Percentiles rank a stretch among this genome's conserved stretches.
phyloP scores from a whole-genome alignment of 108 stramenopile species.

The Pseudonitzschia pungens region DNA sequence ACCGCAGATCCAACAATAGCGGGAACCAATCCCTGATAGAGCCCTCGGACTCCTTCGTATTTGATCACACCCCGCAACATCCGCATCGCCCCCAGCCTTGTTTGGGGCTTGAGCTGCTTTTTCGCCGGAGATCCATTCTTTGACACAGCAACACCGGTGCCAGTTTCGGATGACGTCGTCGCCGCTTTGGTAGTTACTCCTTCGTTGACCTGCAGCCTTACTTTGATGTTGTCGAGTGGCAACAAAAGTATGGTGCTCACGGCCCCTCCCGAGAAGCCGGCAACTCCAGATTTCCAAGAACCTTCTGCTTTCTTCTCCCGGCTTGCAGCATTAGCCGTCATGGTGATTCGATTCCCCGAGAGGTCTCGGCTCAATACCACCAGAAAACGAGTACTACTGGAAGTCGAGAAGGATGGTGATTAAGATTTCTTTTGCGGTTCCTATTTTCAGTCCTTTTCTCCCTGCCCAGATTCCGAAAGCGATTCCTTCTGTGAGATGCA shows the following conservation, averaged over 20 bases:
- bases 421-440: too few species aligned
- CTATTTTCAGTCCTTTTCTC: too few species aligned
- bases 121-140: not conserved
- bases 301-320: not conserved
- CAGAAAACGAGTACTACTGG: too few species aligned
- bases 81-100: constrained; percentile 34
- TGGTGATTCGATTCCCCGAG: not conserved
- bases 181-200: constrained; percentile 4
- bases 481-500: too few species aligned
- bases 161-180: constrained; percentile 5
- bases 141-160: not conserved
- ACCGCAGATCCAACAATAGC: constrained; percentile 89
- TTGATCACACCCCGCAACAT: constrained; percentile 56
- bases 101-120: not conserved
- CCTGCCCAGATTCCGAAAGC: too few species aligned
- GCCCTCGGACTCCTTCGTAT: constrained; percentile 80
- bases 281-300: constrained; percentile 30
- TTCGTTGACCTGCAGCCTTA: constrained; percentile 90
- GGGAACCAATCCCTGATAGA: constrained; percentile 92
- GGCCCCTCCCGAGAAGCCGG: constrained; percentile 74
- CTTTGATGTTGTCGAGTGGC: constrained; percentile 95
- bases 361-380: too few species aligned
- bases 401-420: too few species aligned
- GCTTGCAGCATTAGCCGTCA: not conserved
- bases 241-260: constrained; percentile 78